Evolutionary conservation across 176 grass and related monocot genomes (phyloP).

Genomic region (barley (Hordeum vulgare)): DNA sequence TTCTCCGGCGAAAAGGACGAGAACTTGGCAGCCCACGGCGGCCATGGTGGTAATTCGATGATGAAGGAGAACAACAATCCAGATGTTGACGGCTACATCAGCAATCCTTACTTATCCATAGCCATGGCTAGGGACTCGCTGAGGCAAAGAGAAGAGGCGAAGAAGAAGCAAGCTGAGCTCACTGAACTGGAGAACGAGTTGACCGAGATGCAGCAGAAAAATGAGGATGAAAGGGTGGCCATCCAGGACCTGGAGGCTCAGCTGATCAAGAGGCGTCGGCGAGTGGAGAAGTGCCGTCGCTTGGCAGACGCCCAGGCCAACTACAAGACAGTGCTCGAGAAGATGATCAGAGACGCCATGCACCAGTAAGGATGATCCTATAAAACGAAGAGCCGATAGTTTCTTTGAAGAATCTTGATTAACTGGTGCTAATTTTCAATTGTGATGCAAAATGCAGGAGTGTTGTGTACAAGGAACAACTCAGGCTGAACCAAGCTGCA

Average conservation of each 20-base stretch:
- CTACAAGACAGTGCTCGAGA: conserved; percentile 89
- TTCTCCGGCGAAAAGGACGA: conserved; percentile 47
- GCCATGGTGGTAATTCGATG: conserved; percentile 29
- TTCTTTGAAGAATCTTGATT: background rate
- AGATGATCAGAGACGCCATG: conserved; percentile 99
- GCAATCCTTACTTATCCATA: conserved; percentile 78
- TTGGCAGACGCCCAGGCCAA: conserved; percentile 84
- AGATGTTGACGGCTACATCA: conserved; percentile 35
- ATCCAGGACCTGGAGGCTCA: conserved; percentile 76
- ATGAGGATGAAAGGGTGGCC: conserved; percentile 49
- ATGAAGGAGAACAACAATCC: conserved; percentile 71
- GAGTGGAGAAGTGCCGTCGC: conserved; percentile 68
- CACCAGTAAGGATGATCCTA: conserved; percentile 68
- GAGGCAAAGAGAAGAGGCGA: conserved; percentile 68
- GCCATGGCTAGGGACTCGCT: conserved; percentile 86
- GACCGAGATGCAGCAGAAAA: conserved; percentile 53
- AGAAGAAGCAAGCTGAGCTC: conserved; percentile 78
- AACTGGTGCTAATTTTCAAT: background rate
- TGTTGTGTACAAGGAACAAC: conserved; percentile 94
- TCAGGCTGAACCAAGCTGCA: conserved; percentile 83
- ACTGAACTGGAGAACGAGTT: conserved; percentile 57
- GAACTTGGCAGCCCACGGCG: background rate
- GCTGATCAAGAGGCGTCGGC: conserved; percentile 52
- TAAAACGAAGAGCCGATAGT: background rate
- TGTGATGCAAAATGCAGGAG: conserved; percentile 42